A percentile compares a stretch with the other conserved stretches of the same genome.
These are phyloP conservation scores for Arthrobotrys iridis DNA, from an alignment of 2,329 filamentous ascomycete species.

Conservation along the genomic window DNA sequence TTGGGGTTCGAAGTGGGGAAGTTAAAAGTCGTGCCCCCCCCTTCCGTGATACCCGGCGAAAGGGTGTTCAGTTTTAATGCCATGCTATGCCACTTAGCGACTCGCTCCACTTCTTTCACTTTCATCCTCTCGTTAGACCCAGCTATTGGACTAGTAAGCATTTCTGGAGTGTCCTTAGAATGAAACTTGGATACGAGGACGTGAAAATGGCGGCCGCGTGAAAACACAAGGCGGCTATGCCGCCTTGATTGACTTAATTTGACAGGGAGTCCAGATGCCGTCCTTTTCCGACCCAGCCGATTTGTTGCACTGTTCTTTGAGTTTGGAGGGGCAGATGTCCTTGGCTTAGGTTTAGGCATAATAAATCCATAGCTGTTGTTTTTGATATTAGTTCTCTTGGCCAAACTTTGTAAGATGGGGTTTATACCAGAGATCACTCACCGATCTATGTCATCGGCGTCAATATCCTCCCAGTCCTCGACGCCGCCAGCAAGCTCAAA, in stretches of 20 bases:
- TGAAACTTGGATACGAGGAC: conserved; percentile 23
- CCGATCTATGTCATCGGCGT: conserved; percentile 70
- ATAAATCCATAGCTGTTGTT: conserved; percentile 73
- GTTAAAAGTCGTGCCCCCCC: conserved; percentile 71
- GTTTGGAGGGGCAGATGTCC: conserved; percentile 58
- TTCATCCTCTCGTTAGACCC: conserved; percentile 69
- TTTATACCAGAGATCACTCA: conserved; percentile 36
- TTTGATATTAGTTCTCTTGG: neutral
- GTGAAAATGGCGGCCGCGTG: conserved; percentile 26
- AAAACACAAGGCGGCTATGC: conserved; percentile 71
- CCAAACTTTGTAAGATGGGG: neutral
- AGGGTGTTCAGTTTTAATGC: conserved; percentile 65
- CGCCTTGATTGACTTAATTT: conserved; percentile 70
- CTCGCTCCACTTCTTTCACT: conserved; percentile 71
- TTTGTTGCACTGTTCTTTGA: conserved; percentile 33
- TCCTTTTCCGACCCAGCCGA: conserved; percentile 35
- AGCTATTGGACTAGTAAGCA: conserved; percentile 69
- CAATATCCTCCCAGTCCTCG: conserved; percentile 74
- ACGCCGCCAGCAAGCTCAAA: conserved; percentile 67
- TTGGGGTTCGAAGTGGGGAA: conserved; percentile 63
- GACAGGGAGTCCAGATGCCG: conserved; percentile 67
- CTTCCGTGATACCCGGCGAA: conserved; percentile 61
- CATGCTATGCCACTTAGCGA: conserved; percentile 77
- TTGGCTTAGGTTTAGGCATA: conserved; percentile 62
- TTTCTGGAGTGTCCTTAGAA: conserved; percentile 74